Evolutionary conservation across 208 protist species (phyloP), one percentile per base, ranked within the genome.

Genomic region (Wallacemonas sp.): DNA sequence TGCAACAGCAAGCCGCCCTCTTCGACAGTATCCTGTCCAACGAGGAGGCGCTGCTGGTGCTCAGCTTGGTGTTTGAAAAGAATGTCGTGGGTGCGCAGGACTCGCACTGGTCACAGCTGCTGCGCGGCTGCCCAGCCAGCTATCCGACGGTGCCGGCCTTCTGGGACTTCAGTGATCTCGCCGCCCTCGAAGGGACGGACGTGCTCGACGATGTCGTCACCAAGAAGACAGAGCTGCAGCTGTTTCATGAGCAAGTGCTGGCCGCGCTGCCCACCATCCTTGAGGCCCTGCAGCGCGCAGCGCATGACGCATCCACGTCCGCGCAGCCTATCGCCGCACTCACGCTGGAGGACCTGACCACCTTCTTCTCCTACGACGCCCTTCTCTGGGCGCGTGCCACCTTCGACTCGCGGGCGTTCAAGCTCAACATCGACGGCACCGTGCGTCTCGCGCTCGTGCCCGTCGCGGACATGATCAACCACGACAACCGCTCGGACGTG

Each of bases 361-460:
- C 39, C 36, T 72, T 67, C 30, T 95, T 96, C 63, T 64, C 61
- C 1, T 54, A 72, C 52, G 86, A 87, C 33, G 36, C 71, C 23
- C 47, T 97, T 2, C 78, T 78, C 57, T 97, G 88, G 85, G 93
- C 88, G 1, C 78, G 88, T 36, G 87, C 87, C 26, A 90, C 81
- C 26, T 95, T 97, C 74, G 89, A 97, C 66, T 95, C 88, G 19
- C 83, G 93, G 56, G 90, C 88, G 39, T 97, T 97, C 76, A 86
- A 90, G 63, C 76, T 97, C 14, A 91, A 93, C 71, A 65, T 96
- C 1, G 90, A 97, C 56, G 85, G 81, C 17, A 34, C 57, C 23
- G 74, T 85, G 0, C 76, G 87, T 4, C 68, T 95, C 46, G 74
- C 86, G 9, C 72, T 97, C 21, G 85, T 95, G 32, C 93, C 90